phyloP scores from a whole-genome alignment of 1,284 basidiomycete species.

The Microbotryum violaceum region DNA sequence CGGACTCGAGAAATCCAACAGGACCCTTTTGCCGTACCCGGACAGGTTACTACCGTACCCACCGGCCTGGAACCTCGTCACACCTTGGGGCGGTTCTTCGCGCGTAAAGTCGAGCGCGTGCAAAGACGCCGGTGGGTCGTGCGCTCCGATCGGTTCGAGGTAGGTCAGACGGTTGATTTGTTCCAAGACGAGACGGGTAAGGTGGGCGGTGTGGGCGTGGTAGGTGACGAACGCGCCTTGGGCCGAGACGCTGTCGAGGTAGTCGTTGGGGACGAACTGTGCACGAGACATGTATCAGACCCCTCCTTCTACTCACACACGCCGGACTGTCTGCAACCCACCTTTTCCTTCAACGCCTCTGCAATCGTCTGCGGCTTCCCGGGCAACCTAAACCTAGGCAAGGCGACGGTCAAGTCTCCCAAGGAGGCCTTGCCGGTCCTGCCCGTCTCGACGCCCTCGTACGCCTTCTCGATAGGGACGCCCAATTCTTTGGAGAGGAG shows the following conservation, averaged over 20 bases:
- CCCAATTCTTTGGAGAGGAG: slow-evolving; percentile 63
- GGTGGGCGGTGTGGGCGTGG: slow-evolving; percentile 59
- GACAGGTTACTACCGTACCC: slow-evolving; percentile 46
- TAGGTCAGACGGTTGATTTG: slow-evolving; percentile 73
- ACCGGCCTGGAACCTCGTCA: slow-evolving; percentile 45
- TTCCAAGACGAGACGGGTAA: slow-evolving; percentile 67
- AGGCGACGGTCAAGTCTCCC: slow-evolving; percentile 77
- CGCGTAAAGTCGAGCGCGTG: slow-evolving; percentile 21
- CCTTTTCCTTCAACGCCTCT: slow-evolving; percentile 62
- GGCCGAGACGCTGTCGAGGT: slow-evolving; percentile 56
- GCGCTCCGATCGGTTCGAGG: slow-evolving; percentile 32
- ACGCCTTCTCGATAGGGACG: slow-evolving; percentile 58
- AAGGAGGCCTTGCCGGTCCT: slow-evolving; percentile 63
- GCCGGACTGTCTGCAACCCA: slow-evolving; percentile 43
- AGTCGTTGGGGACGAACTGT: slow-evolving; percentile 46
- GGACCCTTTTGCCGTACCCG: slow-evolving; percentile 64
- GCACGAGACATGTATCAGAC: no score
- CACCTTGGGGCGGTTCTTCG: slow-evolving; percentile 33
- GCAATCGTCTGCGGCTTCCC: slow-evolving; percentile 75
- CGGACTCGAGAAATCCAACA: slow-evolving; percentile 86
- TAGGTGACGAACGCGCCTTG: slow-evolving; percentile 80
- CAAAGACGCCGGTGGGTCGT: slow-evolving; percentile 11
- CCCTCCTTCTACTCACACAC: no score
- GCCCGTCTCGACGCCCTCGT: slow-evolving; percentile 75
- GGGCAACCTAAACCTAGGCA: slow-evolving; percentile 80